Evolutionary conservation across 495 filamentous ascomycete species (phyloP).

Genomic region (Annulohypoxylon moriforme): DNA sequence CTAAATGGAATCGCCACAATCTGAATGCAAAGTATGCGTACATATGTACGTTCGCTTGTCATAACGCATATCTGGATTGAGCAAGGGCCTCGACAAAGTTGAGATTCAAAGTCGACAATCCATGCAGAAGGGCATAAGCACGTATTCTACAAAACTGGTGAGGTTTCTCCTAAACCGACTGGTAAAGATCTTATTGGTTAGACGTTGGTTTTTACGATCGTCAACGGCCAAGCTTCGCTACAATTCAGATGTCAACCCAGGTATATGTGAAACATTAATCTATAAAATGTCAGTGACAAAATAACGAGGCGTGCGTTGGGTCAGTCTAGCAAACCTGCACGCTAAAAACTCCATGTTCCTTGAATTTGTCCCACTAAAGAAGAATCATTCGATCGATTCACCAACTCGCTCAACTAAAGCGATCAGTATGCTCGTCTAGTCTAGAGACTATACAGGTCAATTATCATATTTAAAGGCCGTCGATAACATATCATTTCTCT

Average conservation of each 20-base stretch:
- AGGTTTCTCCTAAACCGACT: no score
- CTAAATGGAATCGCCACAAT: neutral
- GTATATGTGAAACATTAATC: constrained; percentile 17
- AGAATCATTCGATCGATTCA: constrained; percentile 4
- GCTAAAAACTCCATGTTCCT: neutral
- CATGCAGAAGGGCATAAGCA: neutral
- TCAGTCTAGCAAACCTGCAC: neutral
- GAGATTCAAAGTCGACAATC: neutral
- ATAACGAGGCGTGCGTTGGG: neutral
- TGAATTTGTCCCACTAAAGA: neutral
- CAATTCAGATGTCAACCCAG: constrained; percentile 12
- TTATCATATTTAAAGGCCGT: neutral
- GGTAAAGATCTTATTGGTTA: neutral
- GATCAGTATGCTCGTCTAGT: neutral
- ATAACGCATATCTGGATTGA: neutral
- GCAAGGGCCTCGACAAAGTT: neutral
- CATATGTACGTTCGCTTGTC: neutral
- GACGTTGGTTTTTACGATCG: neutral
- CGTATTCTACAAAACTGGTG: neutral
- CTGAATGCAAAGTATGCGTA: neutral
- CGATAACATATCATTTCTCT: neutral
- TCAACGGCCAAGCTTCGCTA: neutral
- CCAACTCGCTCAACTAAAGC: constrained; percentile 1
- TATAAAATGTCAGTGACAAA: neutral
- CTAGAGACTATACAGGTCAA: neutral